These are phyloP conservation scores for Cryptosporidium andersoni DNA, from an alignment of 169 alveolate genomes.

Conservation along the genomic window DNA sequence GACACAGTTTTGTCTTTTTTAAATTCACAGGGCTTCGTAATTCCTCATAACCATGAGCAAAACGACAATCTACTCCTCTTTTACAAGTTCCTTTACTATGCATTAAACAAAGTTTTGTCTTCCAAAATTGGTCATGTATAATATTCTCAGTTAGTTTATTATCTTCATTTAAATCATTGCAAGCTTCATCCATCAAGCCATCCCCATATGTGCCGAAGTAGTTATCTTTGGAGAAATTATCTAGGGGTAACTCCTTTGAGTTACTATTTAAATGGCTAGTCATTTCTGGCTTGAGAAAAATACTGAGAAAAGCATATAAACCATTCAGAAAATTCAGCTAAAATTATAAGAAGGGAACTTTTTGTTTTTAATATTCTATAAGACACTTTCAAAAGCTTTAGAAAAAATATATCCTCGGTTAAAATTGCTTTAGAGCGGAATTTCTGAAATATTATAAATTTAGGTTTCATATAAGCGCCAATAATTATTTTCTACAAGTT, in stretches of 20 bases:
- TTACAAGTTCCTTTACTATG: constrained; percentile 62
- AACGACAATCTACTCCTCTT: constrained; percentile 62
- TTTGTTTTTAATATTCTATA: too few relatives aligned
- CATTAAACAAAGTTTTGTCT: constrained; percentile 69
- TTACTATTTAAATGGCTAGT: constrained; percentile 11
- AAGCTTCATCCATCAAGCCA: constrained; percentile 4
- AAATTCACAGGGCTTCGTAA: constrained; percentile 71
- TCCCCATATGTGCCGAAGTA: not conserved
- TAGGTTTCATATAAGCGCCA: too few relatives aligned
- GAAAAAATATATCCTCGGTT: too few relatives aligned
- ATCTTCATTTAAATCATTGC: constrained; percentile 2
- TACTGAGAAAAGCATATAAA: not conserved
- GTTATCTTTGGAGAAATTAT: not conserved
- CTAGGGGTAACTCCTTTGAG: not conserved
- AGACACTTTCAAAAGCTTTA: too few relatives aligned
- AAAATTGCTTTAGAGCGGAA: too few relatives aligned
- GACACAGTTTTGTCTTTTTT: constrained; percentile 71
- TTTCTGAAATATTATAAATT: too few relatives aligned
- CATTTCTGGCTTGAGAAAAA: constrained; percentile 10
- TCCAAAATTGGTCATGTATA: constrained; percentile 63
- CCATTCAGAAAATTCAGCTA: not conserved
- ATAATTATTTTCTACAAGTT: too few relatives aligned
- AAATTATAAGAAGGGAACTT: too few relatives aligned
- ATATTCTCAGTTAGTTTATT: constrained; percentile 13
- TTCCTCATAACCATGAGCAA: constrained; percentile 72